phyloP scores from a whole-genome alignment of 192 early-diverging fungal genomes.

The Pilaira anomala region DNA sequence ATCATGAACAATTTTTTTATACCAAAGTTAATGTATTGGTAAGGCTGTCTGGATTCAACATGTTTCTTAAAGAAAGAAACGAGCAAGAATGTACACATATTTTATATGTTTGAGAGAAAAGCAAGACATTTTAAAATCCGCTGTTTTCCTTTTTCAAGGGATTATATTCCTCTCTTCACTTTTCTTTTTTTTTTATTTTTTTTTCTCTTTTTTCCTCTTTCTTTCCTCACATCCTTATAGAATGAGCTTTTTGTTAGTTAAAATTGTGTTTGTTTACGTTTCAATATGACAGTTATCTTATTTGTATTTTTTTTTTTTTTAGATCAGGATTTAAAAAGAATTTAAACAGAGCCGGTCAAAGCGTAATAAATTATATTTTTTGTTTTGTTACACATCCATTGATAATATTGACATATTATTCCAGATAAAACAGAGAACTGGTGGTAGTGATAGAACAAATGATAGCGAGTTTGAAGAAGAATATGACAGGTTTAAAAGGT shows the following conservation, averaged over 20 bases:
- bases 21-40: too few relatives aligned
- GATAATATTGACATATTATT: background rate
- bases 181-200: background rate
- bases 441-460: conserved; percentile 71
- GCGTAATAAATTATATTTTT: conserved; percentile 35
- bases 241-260: conserved; percentile 30
- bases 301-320: background rate
- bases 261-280: background rate
- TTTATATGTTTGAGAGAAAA: too few relatives aligned
- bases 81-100: too few relatives aligned
- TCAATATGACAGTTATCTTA: background rate
- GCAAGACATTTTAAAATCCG: too few relatives aligned
- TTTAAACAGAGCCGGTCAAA: conserved; percentile 70
- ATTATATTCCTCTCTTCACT: too few relatives aligned
- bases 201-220: conserved; percentile 1
- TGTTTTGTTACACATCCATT: background rate
- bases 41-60: too few relatives aligned
- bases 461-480: conserved; percentile 61
- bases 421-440: conserved; percentile 68
- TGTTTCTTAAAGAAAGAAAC: too few relatives aligned
- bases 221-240: background rate
- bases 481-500: conserved; percentile 36
- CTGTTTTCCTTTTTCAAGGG: too few relatives aligned
- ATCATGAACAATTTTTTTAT: too few relatives aligned
- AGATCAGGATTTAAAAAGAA: conserved; percentile 85